A percentile compares a stretch with the other conserved stretches of the same genome.
Evolutionary conservation across 257 asterid species (phyloP).

Genomic region (Solanum chiquidenum): DNA sequence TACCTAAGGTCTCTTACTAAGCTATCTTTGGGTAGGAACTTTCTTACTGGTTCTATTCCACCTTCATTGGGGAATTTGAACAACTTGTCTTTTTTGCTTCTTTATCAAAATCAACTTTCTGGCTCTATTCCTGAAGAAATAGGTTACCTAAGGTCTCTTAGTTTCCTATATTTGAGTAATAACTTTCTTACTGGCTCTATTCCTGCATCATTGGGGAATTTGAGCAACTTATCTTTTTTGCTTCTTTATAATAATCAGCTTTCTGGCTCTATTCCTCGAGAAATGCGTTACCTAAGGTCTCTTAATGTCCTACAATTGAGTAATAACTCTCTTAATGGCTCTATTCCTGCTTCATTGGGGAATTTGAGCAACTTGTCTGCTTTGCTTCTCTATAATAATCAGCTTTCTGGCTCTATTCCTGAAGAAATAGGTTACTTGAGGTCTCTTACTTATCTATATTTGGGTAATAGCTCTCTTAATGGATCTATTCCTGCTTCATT

Average conservation of each 20-base stretch:
- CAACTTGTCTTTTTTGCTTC: fast-evolving
- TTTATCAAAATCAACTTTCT: fast-evolving
- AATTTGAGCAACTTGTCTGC: too few species aligned
- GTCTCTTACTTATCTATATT: too few species aligned
- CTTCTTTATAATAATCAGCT: fast-evolving
- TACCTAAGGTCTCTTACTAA: not conserved
- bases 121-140: too few species aligned
- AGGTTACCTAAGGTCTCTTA: too few species aligned
- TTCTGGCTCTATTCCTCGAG: not conserved
- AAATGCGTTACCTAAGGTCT: not conserved
- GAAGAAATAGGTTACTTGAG: too few species aligned
- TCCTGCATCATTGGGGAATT: too few species aligned
- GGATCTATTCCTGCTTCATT: too few species aligned
- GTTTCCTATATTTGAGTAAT: fast-evolving
- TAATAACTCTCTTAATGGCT: not conserved
- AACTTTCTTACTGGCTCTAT: not conserved
- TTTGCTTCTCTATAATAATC: too few species aligned
- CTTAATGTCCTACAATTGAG: fast-evolving
- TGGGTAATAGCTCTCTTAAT: too few species aligned
- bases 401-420: too few species aligned
- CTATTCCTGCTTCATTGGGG: too few species aligned
- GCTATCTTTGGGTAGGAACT: not conserved
- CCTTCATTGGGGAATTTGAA: not conserved
- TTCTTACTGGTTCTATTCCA: not conserved
- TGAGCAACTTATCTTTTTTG: fast-evolving